Evolutionary conservation across 2,329 filamentous ascomycete species (phyloP).

Genomic region (Talaromyces sp.): DNA sequence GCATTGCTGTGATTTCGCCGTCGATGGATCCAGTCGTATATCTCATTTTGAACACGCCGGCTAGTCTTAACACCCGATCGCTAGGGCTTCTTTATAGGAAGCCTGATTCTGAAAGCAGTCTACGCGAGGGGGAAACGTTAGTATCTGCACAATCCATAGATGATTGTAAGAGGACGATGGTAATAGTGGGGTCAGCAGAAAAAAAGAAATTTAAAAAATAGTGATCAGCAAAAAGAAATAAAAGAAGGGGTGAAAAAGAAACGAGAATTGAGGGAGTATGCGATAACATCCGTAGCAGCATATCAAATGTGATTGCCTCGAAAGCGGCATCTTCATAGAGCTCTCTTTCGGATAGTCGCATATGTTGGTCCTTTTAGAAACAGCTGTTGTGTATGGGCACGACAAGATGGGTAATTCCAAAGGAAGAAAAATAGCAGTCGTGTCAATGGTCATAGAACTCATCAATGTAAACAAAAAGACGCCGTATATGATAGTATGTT

Average conservation of each 20-base stretch:
- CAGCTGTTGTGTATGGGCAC: background rate
- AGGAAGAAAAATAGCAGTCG: background rate
- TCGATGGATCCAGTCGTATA: background rate
- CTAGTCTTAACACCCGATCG: constrained; percentile 2
- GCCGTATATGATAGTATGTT: background rate
- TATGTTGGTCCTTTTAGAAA: background rate
- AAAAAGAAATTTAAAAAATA: background rate
- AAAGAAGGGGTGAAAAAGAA: background rate
- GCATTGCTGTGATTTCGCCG: constrained; percentile 8
- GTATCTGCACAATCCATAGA: constrained; percentile 8
- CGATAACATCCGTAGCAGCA: background rate
- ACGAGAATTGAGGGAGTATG: background rate
- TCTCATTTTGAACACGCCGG: background rate
- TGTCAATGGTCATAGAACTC: background rate
- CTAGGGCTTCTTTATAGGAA: constrained; percentile 36
- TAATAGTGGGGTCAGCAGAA: background rate
- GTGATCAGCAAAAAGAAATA: background rate
- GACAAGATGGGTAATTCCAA: background rate
- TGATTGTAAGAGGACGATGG: background rate
- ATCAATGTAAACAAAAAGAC: constrained; percentile 1
- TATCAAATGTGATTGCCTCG: background rate
- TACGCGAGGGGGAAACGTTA: constrained; percentile 37
- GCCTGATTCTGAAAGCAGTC: constrained; percentile 45
- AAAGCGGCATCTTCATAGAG: background rate
- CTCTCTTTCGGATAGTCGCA: background rate